Evolutionary conservation across 2,329 filamentous ascomycete genomes (phyloP).

Genomic region (Mariannaea elegans): DNA sequence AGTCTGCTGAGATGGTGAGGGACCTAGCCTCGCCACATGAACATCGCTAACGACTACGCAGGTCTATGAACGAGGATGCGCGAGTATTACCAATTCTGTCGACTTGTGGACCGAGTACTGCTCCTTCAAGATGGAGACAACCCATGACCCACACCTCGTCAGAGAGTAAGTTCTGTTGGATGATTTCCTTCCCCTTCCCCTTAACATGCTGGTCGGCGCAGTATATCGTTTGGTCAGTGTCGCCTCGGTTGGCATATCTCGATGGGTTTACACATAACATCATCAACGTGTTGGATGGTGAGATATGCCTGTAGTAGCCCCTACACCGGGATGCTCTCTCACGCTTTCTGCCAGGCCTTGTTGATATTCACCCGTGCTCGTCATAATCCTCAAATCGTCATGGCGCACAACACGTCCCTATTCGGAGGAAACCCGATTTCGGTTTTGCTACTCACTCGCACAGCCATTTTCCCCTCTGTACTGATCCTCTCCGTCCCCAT

Average conservation of each 20-base stretch:
- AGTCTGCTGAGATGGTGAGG: constrained; percentile 93
- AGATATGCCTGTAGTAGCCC: constrained; percentile 73
- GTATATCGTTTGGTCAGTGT: constrained; percentile 52
- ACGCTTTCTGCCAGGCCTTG: constrained; percentile 72
- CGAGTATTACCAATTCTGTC: constrained; percentile 91
- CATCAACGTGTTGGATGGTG: constrained; percentile 65
- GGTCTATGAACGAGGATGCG: constrained; percentile 95
- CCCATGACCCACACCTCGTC: constrained; percentile 92
- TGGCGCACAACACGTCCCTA: constrained; percentile 46
- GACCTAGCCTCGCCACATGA: background rate
- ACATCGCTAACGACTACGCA: constrained; percentile 47
- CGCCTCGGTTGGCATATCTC: constrained; percentile 50
- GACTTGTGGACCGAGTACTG: constrained; percentile 98
- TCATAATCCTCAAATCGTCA: constrained; percentile 52
- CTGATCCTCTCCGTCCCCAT: constrained; percentile 58
- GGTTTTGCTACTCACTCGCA: constrained; percentile 62
- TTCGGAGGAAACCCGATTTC: constrained; percentile 49
- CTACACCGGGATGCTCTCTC: constrained; percentile 69
- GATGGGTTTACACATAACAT: constrained; percentile 48
- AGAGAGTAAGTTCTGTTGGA: constrained; percentile 93
- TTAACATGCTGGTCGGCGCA: constrained; percentile 64
- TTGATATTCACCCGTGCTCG: constrained; percentile 51
- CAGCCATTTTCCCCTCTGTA: constrained; percentile 63
- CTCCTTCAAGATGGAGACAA: constrained; percentile 96
- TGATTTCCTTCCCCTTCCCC: constrained; percentile 76